phyloP scores from a whole-genome alignment of 225 moss, liverwort and hornwort species.

The Pleurozium schreberi region DNA sequence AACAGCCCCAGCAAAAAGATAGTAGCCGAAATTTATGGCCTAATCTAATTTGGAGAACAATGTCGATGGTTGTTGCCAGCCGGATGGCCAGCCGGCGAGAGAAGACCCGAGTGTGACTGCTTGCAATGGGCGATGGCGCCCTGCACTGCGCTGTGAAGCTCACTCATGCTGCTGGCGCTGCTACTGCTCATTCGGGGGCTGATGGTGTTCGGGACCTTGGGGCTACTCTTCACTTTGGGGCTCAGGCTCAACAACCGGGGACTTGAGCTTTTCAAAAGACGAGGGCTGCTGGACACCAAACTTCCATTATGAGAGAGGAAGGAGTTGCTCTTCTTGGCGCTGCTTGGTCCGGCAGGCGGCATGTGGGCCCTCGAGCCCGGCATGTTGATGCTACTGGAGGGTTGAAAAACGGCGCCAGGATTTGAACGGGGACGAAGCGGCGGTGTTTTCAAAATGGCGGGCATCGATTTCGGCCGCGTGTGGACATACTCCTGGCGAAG shows the following conservation, averaged over 20 bases:
- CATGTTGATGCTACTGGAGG: background rate
- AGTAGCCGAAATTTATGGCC: background rate
- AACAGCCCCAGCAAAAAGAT: background rate
- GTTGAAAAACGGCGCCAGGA: slow-evolving; percentile 22
- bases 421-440: slow-evolving; percentile 29
- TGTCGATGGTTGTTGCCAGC: background rate
- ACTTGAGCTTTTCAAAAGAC: slow-evolving; percentile 24
- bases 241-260: slow-evolving; percentile 36
- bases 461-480: slow-evolving; percentile 44
- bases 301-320: slow-evolving; percentile 16
- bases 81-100: slow-evolving; percentile 12
- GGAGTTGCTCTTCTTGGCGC: slow-evolving; percentile 21
- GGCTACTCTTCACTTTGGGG: slow-evolving; percentile 46
- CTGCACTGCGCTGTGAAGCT: slow-evolving; percentile 88
- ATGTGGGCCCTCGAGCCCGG: background rate
- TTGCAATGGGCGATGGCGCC: slow-evolving; percentile 97
- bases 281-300: slow-evolving; percentile 27
- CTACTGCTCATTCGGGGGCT: slow-evolving; percentile 39
- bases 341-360: slow-evolving; percentile 34
- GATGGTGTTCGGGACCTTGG: slow-evolving; percentile 26
- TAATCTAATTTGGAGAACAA: background rate
- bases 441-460: slow-evolving; percentile 41
- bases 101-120: slow-evolving; percentile 67
- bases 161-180: slow-evolving; percentile 59
- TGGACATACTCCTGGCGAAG: slow-evolving; percentile 18